Conservation (phyloP, 164 flowering plant genomes). For the Piper longum region DNA sequence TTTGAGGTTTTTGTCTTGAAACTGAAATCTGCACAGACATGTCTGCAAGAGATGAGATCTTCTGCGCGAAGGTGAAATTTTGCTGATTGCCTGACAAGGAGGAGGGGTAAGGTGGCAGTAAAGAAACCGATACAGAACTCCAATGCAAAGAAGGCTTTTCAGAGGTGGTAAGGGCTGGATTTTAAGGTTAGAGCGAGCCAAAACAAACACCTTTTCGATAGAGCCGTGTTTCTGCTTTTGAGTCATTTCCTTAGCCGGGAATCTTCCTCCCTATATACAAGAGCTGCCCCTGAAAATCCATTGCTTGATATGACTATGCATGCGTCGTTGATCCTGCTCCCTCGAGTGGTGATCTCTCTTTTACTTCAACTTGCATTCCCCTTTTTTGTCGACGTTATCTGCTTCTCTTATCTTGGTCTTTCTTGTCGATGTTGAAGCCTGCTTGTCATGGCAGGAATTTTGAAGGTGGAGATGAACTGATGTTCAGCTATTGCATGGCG, state of each 20-base stretch:
- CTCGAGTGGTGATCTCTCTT: background rate
- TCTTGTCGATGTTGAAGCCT: background rate
- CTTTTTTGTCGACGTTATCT: background rate
- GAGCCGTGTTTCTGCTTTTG: background rate
- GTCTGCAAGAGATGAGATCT: conserved; percentile 40
- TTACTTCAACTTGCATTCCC: no score
- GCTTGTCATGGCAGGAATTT: background rate
- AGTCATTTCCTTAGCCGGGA: background rate
- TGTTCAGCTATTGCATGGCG: conserved; percentile 53
- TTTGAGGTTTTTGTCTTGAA: conserved; percentile 18
- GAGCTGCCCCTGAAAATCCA: background rate
- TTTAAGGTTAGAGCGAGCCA: background rate
- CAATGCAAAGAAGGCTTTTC: background rate
- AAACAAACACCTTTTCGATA: background rate
- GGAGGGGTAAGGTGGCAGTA: conserved; percentile 20
- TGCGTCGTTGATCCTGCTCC: background rate
- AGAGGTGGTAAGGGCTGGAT: background rate
- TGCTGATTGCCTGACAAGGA: conserved; percentile 18
- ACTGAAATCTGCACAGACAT: conserved; percentile 17
- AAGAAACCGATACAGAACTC: background rate
- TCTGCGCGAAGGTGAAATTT: conserved; percentile 26
- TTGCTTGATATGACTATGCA: background rate
- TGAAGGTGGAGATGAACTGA: conserved; percentile 15
- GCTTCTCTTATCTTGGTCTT: background rate
- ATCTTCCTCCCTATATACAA: background rate